Evolutionary conservation across 106 monocot species (phyloP).

Genomic region (Amphibolis antarctica): DNA sequence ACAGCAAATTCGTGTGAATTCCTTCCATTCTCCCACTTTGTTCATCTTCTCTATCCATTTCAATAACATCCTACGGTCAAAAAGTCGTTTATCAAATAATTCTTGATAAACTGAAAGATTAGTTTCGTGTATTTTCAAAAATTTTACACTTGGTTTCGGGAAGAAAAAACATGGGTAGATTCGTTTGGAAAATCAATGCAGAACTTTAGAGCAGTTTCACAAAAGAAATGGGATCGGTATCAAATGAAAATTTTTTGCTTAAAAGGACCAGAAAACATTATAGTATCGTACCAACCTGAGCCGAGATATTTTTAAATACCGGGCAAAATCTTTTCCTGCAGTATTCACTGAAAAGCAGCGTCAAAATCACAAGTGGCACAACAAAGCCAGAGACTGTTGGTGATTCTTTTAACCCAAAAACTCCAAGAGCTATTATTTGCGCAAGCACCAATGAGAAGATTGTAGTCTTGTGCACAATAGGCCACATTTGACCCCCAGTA

Average conservation of each 20-base stretch:
- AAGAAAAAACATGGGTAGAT: no score
- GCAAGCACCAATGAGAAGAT: conserved; percentile 80
- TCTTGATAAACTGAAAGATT: neutral
- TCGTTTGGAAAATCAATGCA: no score
- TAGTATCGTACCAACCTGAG: conserved; percentile 39
- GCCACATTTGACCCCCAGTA: conserved; percentile 82
- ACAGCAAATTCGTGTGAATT: conserved; percentile 38
- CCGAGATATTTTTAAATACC: conserved; percentile 51
- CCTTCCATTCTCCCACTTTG: conserved; percentile 52
- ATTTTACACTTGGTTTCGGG: no score
- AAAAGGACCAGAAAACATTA: neutral
- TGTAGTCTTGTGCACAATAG: conserved; percentile 79
- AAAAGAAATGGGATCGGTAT: neutral
- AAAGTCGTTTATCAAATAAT: neutral
- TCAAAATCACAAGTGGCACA: conserved; percentile 67
- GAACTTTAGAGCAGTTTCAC: neutral
- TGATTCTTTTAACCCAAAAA: conserved; percentile 75
- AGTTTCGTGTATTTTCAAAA: neutral
- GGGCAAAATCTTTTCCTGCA: conserved; percentile 71
- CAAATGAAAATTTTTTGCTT: neutral
- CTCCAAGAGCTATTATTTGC: conserved; percentile 81
- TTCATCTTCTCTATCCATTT: conserved; percentile 70
- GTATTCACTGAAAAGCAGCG: conserved; percentile 87
- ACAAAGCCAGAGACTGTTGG: conserved; percentile 54
- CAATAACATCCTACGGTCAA: conserved; percentile 48